These are phyloP conservation scores for Solanum pennellii DNA, from an alignment of 257 asterid species.

Conservation along the genomic window DNA sequence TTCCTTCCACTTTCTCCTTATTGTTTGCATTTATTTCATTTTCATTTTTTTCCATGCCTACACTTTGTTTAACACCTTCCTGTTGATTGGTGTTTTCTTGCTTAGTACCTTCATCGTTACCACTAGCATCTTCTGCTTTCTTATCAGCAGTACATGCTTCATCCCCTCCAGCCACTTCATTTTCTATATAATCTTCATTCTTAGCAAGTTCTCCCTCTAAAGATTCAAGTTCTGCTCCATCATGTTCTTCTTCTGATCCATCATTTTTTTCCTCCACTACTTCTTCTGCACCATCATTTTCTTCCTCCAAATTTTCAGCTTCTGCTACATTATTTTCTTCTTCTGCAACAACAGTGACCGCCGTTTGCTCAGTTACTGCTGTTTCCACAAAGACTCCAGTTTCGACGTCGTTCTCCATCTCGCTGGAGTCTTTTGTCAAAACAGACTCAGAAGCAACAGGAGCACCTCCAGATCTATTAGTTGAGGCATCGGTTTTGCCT, in stretches of 20 bases:
- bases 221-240: neutral
- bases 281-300: neutral
- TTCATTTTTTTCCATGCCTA: neutral
- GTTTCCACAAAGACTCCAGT: neutral
- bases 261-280: neutral
- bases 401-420: neutral
- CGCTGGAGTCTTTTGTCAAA: neutral
- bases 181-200: neutral
- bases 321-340: neutral
- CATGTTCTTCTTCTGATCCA: neutral
- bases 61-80: neutral
- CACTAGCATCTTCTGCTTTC: conserved; percentile 15
- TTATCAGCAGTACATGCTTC: conserved; percentile 9
- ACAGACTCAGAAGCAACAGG: neutral
- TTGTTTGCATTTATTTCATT: conserved; percentile 7
- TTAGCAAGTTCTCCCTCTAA: neutral
- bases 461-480: neutral
- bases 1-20: conserved; percentile 25
- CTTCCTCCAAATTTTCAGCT: neutral
- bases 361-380: neutral
- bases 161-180: neutral
- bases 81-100: neutral
- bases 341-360: neutral
- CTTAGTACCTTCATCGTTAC: neutral
- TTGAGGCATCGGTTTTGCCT: neutral